Evolutionary conservation across 2,329 filamentous ascomycete species (phyloP).

Genomic region (Aspergillus cejpii): DNA sequence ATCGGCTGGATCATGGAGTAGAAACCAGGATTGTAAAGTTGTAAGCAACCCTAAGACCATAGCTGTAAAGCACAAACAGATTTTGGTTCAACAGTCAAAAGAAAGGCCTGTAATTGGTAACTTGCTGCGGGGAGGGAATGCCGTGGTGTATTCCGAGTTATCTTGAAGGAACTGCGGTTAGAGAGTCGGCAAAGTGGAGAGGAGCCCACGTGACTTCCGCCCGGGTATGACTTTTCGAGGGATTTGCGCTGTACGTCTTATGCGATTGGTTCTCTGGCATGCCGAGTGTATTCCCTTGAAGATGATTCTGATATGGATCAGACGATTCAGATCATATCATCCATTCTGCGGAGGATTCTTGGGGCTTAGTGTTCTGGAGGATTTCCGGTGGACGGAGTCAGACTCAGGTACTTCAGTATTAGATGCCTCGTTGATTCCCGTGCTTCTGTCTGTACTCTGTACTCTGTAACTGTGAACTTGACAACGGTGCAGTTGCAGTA

Average conservation of each 20-base stretch:
- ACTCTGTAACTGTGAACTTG: too few relatives aligned
- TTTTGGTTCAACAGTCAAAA: constrained; percentile 6
- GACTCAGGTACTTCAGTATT: background rate
- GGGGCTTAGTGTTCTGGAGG: background rate
- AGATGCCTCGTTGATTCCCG: too few relatives aligned
- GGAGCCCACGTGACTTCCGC: constrained; percentile 20
- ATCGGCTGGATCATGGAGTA: constrained; percentile 27
- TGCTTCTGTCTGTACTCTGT: too few relatives aligned
- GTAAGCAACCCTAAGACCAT: background rate
- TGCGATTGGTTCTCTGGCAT: constrained; percentile 6
- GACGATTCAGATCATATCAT: too few relatives aligned
- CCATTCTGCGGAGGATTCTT: too few relatives aligned
- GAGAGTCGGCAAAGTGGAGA: constrained; percentile 29
- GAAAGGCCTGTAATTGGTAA: background rate
- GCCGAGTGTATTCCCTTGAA: constrained; percentile 5
- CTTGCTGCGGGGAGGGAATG: constrained; percentile 15
- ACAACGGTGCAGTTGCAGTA: too few relatives aligned
- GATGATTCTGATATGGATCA: too few relatives aligned
- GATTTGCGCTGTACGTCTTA: background rate
- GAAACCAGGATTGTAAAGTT: background rate
- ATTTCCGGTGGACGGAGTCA: background rate
- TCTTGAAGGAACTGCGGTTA: constrained; percentile 17
- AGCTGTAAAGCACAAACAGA: background rate
- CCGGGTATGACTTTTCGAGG: constrained; percentile 21
- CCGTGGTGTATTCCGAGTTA: constrained; percentile 24